Conservation (phyloP, 2,329 filamentous ascomycete species). For the Verticillium longisporum region DNA sequence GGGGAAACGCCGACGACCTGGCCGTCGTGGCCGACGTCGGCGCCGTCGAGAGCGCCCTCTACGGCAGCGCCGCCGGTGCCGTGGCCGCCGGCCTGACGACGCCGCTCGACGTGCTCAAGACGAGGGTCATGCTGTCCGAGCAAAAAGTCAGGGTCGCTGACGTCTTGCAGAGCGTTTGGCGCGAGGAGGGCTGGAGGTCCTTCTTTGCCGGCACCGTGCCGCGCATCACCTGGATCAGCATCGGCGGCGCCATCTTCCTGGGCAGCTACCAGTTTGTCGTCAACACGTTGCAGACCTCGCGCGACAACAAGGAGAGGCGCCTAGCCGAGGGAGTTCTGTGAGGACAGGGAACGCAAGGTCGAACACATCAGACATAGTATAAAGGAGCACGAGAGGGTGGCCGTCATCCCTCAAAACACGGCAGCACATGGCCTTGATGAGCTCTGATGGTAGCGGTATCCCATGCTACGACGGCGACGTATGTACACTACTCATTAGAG, state of each 20-base stretch:
- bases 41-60: slow-evolving; percentile 73
- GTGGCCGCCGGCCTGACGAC: slow-evolving; percentile 86
- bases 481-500: background rate
- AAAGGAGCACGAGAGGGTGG: slow-evolving; percentile 20
- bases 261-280: slow-evolving; percentile 88
- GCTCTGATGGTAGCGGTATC: background rate
- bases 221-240: slow-evolving; percentile 88
- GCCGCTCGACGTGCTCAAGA: slow-evolving; percentile 94
- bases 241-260: slow-evolving; percentile 88
- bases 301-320: background rate
- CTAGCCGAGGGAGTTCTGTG: background rate
- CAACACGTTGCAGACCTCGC: slow-evolving; percentile 52
- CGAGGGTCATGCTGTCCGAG: slow-evolving; percentile 83
- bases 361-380: background rate
- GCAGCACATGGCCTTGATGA: background rate
- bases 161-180: slow-evolving; percentile 59
- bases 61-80: slow-evolving; percentile 77
- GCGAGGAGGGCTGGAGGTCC: slow-evolving; percentile 55
- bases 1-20: background rate
- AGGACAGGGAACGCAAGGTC: background rate
- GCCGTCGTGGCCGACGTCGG: slow-evolving; percentile 39
- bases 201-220: slow-evolving; percentile 77
- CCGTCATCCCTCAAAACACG: background rate
- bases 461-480: background rate
- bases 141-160: slow-evolving; percentile 52